Evolutionary conservation across 352 stramenopile species (phyloP).

Genomic region (Globisporangium cylindrosporum): DNA sequence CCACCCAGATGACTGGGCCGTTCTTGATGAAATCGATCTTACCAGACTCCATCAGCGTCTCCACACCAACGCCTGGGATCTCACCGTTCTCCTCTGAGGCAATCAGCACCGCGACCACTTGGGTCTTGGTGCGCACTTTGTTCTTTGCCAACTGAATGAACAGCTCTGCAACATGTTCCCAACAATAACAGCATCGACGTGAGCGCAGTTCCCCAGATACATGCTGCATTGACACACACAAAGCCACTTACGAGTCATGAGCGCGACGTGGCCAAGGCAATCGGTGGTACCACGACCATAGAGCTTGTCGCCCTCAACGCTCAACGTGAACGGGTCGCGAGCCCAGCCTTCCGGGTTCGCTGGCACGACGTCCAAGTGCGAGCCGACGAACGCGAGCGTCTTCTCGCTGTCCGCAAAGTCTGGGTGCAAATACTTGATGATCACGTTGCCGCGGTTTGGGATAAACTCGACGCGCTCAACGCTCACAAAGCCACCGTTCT

Average conservation of each 20-base stretch:
- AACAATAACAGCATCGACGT: background rate
- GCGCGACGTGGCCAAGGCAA: constrained; percentile 90
- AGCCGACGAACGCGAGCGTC: constrained; percentile 86
- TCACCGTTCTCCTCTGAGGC: constrained; percentile 86
- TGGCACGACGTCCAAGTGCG: constrained; percentile 92
- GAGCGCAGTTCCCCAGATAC: background rate
- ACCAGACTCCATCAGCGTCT: constrained; percentile 84
- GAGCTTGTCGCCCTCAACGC: constrained; percentile 89
- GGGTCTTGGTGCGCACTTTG: constrained; percentile 64
- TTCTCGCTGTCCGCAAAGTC: constrained; percentile 44
- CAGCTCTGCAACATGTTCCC: constrained; percentile 28
- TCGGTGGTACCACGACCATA: constrained; percentile 92
- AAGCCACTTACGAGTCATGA: constrained; percentile 65
- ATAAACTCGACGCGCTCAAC: constrained; percentile 85
- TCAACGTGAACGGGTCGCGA: constrained; percentile 85
- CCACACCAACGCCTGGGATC: constrained; percentile 84
- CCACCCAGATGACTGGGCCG: constrained; percentile 90
- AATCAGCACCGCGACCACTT: constrained; percentile 89
- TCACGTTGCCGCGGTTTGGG: constrained; percentile 85
- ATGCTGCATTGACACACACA: background rate
- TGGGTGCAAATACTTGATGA: constrained; percentile 83
- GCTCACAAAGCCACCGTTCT: constrained; percentile 65
- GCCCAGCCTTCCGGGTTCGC: constrained; percentile 91
- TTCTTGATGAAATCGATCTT: constrained; percentile 93
- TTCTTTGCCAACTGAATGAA: constrained; percentile 76